Evolutionary conservation across 2,329 filamentous ascomycete genomes (phyloP).

Genomic region (Beauveria medogensis): DNA sequence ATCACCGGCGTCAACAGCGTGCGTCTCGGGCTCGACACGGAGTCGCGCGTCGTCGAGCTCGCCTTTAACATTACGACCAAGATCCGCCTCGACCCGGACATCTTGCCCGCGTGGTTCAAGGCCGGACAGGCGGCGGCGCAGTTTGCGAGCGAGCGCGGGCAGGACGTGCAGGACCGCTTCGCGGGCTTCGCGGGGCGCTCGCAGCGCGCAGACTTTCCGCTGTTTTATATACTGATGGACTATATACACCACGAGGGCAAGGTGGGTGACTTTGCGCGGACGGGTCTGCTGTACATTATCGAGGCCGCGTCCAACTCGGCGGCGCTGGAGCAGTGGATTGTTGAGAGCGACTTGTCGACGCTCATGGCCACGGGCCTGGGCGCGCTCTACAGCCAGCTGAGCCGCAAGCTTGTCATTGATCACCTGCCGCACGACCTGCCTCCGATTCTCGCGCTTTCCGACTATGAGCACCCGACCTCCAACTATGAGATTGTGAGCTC

Average conservation of each 20-base stretch:
- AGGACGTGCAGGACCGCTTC: slow-evolving; percentile 66
- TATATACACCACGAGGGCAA: slow-evolving; percentile 95
- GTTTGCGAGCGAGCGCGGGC: slow-evolving; percentile 28
- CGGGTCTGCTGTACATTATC: slow-evolving; percentile 89
- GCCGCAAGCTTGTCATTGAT: slow-evolving; percentile 73
- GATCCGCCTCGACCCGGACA: slow-evolving; percentile 80
- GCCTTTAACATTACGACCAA: slow-evolving; percentile 96
- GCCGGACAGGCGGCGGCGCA: slow-evolving; percentile 33
- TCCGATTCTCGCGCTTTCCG: slow-evolving; percentile 78
- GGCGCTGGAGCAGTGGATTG: slow-evolving; percentile 87
- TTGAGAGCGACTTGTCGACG: slow-evolving; percentile 92
- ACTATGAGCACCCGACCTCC: slow-evolving; percentile 68
- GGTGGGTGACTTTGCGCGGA: slow-evolving; percentile 91
- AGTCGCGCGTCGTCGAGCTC: slow-evolving; percentile 83
- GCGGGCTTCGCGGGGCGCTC: slow-evolving; percentile 81
- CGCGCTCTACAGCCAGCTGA: slow-evolving; percentile 59
- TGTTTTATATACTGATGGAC: slow-evolving; percentile 93
- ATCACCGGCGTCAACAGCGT: slow-evolving; percentile 68
- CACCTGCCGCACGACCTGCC: slow-evolving; percentile 69
- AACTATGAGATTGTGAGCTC: slow-evolving; percentile 66
- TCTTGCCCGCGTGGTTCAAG: slow-evolving; percentile 88
- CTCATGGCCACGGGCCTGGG: slow-evolving; percentile 95
- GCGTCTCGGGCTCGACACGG: slow-evolving; percentile 69
- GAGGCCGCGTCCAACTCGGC: slow-evolving; percentile 81
- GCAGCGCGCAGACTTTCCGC: slow-evolving; percentile 84